Evolutionary conservation across 768 basidiomycete genomes (phyloP).

Genomic region (Dacryopinax primogenitus): DNA sequence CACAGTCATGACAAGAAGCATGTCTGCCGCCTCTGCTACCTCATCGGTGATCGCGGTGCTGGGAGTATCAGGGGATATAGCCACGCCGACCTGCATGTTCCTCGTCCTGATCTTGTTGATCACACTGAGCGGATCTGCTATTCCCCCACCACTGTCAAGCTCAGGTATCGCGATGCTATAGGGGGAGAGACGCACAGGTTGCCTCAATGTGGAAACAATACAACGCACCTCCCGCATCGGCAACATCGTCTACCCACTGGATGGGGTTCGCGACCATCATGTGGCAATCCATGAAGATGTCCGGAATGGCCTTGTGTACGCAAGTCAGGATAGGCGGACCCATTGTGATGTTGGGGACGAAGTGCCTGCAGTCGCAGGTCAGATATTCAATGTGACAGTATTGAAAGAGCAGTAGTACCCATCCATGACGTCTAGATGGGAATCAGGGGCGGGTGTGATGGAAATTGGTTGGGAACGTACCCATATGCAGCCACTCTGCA

Average conservation of each 20-base stretch:
- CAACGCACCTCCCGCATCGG: slow-evolving; percentile 83
- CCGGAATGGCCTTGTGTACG: slow-evolving; percentile 74
- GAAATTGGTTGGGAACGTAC: slow-evolving; percentile 31
- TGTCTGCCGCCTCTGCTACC: slow-evolving; percentile 71
- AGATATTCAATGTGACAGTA: not conserved
- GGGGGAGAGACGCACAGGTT: slow-evolving; percentile 44
- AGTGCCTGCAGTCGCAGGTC: slow-evolving; percentile 36
- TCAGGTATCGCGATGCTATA: not conserved
- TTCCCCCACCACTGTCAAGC: not conserved
- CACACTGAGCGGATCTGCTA: slow-evolving; percentile 61
- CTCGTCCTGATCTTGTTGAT: slow-evolving; percentile 69
- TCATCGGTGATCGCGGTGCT: slow-evolving; percentile 76
- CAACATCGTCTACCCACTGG: slow-evolving; percentile 94
- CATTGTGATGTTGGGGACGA: slow-evolving; percentile 98
- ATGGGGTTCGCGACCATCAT: slow-evolving; percentile 94
- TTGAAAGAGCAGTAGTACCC: slow-evolving; percentile 60
- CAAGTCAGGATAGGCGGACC: slow-evolving; percentile 76
- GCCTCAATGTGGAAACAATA: slow-evolving; percentile 98
- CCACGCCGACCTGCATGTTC: slow-evolving; percentile 87
- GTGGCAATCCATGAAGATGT: slow-evolving; percentile 99
- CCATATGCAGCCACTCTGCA: slow-evolving; percentile 98
- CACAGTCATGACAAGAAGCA: slow-evolving; percentile 98
- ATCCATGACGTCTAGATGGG: slow-evolving; percentile 80
- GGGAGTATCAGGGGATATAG: slow-evolving; percentile 91
- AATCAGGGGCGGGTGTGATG: not conserved